Evolutionary conservation across 176 grass and related monocot genomes (phyloP), one percentile per base, ranked within the genome.

Genomic region (Aegilops umbellulata): DNA sequence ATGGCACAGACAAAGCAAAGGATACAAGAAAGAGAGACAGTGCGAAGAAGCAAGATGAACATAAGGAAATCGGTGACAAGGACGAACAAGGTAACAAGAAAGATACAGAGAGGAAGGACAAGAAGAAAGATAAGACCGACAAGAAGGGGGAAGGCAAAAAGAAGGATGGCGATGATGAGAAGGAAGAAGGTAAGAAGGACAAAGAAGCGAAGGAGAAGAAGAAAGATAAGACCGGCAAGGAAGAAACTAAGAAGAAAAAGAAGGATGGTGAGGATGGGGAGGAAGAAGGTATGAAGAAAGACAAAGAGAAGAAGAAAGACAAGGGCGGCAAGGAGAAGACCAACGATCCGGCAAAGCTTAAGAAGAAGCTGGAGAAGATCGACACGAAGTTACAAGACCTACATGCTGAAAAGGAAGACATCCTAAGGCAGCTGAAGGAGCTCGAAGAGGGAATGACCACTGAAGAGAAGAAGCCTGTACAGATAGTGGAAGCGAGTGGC

Each of bases 361-460:
- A 85, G 80, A 34, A 64, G 7, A 92, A 91, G 12, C 41, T 94
- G n/a, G 89, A 91, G 41, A 94, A 94, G 69, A 60, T 94, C 2
- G 85, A 92, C 24, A 10, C 87, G 36, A 91, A 89, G 80, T 29
- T 89, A 42, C 85, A 93, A 60, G 87, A 82, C n/a, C 89, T 94
- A 7, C 87, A 86, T 25, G 89, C 68, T 35, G 87, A 93, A 66
- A 97, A 71, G 70, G 89, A 91, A 86, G 89, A 88, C 8, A 92
- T 94, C 74, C 44, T 92, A 44, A 90, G 67, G 88, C 89, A 88
- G 68, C 82, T 94, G 62, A 85, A 97, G 71, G 94, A 84, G 25
- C 41, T 91, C 12, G 34, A 74, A 75, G 68, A 19, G 69, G 53
- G 6, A 38, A 81, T 88, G 39, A 20, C 26, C 26, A 74, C 41